Conservation (phyloP, 345 rosid genomes). For the Euphorbia tirucalli region DNA sequence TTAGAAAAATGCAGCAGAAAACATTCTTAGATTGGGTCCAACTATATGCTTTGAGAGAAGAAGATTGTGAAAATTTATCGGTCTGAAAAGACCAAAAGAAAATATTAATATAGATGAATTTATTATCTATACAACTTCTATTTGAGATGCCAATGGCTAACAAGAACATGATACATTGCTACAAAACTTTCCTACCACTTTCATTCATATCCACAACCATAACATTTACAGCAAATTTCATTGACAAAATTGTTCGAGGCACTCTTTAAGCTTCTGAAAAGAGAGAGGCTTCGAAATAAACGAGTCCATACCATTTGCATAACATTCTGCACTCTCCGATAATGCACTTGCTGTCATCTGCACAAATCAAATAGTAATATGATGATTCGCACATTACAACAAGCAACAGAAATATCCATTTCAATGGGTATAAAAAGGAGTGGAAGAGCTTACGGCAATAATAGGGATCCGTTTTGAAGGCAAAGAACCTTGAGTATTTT, state of each 20-base stretch:
- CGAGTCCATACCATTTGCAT: slow-evolving; percentile 87
- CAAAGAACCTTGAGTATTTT: slow-evolving; percentile 10
- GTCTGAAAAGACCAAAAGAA: slow-evolving; percentile 8
- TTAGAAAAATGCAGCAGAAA: no score
- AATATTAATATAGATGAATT: slow-evolving; percentile 1
- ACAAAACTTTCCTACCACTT: slow-evolving; percentile 62
- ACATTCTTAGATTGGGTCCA: no score
- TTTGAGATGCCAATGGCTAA: slow-evolving; percentile 24
- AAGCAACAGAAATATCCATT: not conserved
- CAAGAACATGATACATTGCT: slow-evolving; percentile 41
- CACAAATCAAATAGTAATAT: slow-evolving; percentile 10
- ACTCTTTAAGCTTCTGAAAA: slow-evolving; percentile 68
- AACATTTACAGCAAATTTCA: slow-evolving; percentile 41
- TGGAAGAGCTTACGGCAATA: slow-evolving; percentile 60
- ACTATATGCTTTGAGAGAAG: no score
- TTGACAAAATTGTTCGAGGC: slow-evolving; percentile 57
- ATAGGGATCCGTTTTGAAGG: slow-evolving; percentile 54
- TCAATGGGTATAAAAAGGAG: not conserved
- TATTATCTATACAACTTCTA: slow-evolving; percentile 31
- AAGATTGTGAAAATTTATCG: not conserved
- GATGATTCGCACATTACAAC: not conserved
- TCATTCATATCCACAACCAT: slow-evolving; percentile 38
- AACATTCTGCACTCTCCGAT: slow-evolving; percentile 92
- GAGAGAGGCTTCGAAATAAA: slow-evolving; percentile 91
- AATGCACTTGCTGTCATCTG: slow-evolving; percentile 97